Evolutionary conservation across 345 rosid genomes (phyloP).

Genomic region (Eutrema heterophyllum): DNA sequence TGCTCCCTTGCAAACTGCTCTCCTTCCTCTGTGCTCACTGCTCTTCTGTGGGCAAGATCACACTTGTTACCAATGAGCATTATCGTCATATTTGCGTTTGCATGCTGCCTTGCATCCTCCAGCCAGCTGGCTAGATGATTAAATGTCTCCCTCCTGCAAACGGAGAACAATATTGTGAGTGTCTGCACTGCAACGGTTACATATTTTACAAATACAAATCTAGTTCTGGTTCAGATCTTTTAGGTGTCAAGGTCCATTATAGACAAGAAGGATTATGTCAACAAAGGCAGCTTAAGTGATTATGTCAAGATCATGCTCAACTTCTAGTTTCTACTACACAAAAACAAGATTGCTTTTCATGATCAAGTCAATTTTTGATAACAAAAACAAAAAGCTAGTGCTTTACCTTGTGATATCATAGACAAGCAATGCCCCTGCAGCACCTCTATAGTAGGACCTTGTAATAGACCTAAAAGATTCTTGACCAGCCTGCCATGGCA

Average conservation of each 20-base stretch:
- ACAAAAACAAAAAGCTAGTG: neutral
- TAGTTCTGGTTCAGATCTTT: conserved; percentile 1
- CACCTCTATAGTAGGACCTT: conserved; percentile 93
- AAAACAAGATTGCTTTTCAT: neutral
- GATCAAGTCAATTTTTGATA: neutral
- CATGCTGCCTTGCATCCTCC: conserved; percentile 98
- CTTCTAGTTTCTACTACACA: neutral
- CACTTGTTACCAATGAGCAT: conserved; percentile 94
- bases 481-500: conserved; percentile 77
- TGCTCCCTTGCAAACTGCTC: conserved; percentile 95
- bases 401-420: conserved; percentile 88
- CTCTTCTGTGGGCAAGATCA: conserved; percentile 96
- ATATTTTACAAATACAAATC: neutral
- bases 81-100: conserved; percentile 95
- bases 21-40: conserved; percentile 93
- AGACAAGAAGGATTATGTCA: neutral
- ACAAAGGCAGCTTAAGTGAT: neutral
- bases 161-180: neutral
- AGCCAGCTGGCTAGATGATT: conserved; percentile 96
- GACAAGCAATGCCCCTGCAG: conserved; percentile 98
- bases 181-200: neutral
- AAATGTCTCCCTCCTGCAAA: conserved; percentile 81
- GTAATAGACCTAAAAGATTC: conserved; percentile 98
- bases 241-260: neutral
- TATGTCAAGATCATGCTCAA: neutral